Evolutionary conservation across 169 alveolate species (phyloP), one percentile per base, ranked within the genome.

Genomic region (Plasmodium sp.): DNA sequence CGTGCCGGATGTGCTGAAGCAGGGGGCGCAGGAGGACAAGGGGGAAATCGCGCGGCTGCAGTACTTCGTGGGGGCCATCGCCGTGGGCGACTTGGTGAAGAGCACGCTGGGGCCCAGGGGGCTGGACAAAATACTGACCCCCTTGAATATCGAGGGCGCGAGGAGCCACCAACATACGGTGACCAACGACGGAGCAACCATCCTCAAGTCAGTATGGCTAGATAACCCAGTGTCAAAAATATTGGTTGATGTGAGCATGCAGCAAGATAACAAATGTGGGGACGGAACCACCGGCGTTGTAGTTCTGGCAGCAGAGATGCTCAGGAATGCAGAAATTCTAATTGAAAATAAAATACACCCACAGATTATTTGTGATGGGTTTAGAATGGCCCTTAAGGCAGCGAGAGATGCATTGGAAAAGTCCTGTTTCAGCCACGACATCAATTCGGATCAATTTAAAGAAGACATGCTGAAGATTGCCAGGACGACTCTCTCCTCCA

Each of bases 161-260:
- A 95, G 97, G 67, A 98, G 96, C 71, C 98, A 97, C 84, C 97
- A 97, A 86, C 98, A 98, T 94, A 98, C 99, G 51, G 99, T 99
- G 5, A 99, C 99, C 1, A 99, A 99, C 96, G 99, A 99, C 96
- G 99, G 99, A 14, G 99, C 99, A 9, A 99, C 99, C 0, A 99
- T 99, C 18, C 96, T 99, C 92, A 99, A 98, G 96, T 98, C 99
- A 67, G 99, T 99, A 73, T 99, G 99, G 98, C 98, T 99, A 33
- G 99, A 99, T 96, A 99, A 99, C 97, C 99, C 99, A 27, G 99
- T 99, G 56, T 99, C 99, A 16, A 98, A 98, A 96, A 99, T 99
- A 73, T 96, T 99, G 74, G 99, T 99, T 71, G 99, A 98, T 95
- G 97, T 97, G 12, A 97, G 99, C 73, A 97, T 96, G 97, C 98